phyloP scores from a whole-genome alignment of 148 eudicot genomes.

The Rhododendron williamsianum region DNA sequence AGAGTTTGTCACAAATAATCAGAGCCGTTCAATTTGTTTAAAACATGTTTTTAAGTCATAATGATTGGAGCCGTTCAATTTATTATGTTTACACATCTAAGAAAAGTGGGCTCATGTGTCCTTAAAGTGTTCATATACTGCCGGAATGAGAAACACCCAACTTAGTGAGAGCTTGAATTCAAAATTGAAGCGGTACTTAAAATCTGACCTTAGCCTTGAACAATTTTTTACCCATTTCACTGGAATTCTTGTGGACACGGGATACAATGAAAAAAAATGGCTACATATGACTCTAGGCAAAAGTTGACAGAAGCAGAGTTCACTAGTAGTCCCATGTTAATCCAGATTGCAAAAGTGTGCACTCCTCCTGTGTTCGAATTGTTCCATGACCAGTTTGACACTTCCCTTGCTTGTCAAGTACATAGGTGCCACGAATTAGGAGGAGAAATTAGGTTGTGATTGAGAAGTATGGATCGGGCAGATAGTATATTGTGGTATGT shows the following conservation, averaged over 20 bases:
- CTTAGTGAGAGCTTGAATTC: neutral
- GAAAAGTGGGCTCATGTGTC: neutral
- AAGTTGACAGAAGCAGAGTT: neutral
- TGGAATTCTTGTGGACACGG: neutral
- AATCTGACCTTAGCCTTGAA: neutral
- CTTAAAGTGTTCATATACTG: neutral
- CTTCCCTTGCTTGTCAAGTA: neutral
- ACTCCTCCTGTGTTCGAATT: neutral
- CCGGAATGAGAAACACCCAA: neutral
- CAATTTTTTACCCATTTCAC: neutral
- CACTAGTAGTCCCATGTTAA: neutral
- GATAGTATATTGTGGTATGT: neutral
- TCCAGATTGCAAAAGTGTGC: neutral
- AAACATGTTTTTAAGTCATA: too few relatives aligned
- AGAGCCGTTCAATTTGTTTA: too few relatives aligned
- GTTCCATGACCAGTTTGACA: neutral
- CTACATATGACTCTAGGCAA: neutral
- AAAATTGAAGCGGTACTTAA: neutral
- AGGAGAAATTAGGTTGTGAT: neutral
- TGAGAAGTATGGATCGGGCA: neutral
- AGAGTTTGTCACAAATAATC: too few relatives aligned
- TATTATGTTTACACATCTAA: neutral
- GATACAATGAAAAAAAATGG: neutral
- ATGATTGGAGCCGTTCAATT: too few relatives aligned
- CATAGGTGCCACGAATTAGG: neutral